Evolutionary conservation across 139 green algal genomes (phyloP).

Genomic region (Chlorella sp.): DNA sequence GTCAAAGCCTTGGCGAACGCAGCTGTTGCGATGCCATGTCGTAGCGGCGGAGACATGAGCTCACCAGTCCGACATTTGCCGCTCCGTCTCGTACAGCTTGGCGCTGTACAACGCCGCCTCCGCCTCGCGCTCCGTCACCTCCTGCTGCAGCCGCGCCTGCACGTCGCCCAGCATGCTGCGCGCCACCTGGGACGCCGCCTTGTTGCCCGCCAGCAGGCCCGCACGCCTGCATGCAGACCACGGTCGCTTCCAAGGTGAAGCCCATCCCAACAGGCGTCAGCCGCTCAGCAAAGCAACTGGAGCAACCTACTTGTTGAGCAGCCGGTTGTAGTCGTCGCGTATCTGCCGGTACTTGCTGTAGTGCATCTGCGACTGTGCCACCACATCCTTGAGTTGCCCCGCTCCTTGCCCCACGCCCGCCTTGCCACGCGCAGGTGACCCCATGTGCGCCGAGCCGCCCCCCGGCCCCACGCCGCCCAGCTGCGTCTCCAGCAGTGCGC

Average conservation of each 20-base stretch:
- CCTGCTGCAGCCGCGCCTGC: conserved; percentile 23
- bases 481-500: conserved; percentile 21
- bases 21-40: too few species aligned
- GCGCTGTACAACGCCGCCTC: conserved; percentile 46
- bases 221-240: conserved; percentile 15
- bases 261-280: too few species aligned
- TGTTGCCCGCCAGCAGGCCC: background rate
- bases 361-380: conserved; percentile 31
- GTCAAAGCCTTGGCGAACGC: too few species aligned
- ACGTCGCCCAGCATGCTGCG: conserved; percentile 17
- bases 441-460: background rate
- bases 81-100: conserved; percentile 39
- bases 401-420: too few species aligned
- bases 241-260: too few species aligned
- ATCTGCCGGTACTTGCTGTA: conserved; percentile 39
- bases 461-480: background rate
- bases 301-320: conserved; percentile 28
- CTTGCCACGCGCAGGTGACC: too few species aligned
- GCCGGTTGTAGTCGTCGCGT: conserved; percentile 36
- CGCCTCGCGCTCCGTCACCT: conserved; percentile 42
- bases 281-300: background rate
- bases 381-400: conserved; percentile 9
- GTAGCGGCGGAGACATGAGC: too few species aligned
- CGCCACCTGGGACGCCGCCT: background rate
- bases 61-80: conserved; percentile 37